A percentile compares a stretch with the other conserved stretches of the same genome.
Conservation (phyloP, 352 stramenopile species). For the Globisporangium nodosum region DNA sequence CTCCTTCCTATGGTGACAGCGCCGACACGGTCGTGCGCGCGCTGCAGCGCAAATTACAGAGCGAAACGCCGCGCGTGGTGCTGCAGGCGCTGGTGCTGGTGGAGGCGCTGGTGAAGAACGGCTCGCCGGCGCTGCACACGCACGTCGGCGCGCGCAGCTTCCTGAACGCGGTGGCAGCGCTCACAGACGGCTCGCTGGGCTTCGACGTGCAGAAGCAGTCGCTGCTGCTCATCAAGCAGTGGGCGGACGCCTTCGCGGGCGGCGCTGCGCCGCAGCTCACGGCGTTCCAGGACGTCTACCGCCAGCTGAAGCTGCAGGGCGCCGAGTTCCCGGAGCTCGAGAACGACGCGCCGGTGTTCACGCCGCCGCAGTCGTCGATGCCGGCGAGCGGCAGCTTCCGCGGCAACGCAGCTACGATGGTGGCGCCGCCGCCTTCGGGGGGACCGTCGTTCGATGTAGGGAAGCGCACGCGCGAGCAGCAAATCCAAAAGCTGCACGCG, state of each 20-base stretch:
- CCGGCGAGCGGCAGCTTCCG: slow-evolving; percentile 7
- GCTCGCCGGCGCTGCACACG: slow-evolving; percentile 41
- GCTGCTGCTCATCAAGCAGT: slow-evolving; percentile 76
- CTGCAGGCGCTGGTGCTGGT: slow-evolving; percentile 57
- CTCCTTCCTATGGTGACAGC: slow-evolving; percentile 13
- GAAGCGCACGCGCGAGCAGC: slow-evolving; percentile 40
- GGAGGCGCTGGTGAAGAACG: slow-evolving; percentile 80
- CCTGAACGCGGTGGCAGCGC: slow-evolving; percentile 54
- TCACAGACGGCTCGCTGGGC: slow-evolving; percentile 59
- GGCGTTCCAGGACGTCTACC: slow-evolving; percentile 72
- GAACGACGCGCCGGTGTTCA: slow-evolving; percentile 71
- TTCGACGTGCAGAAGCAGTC: slow-evolving; percentile 76
- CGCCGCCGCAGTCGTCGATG: slow-evolving; percentile 36
- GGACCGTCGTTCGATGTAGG: not conserved
- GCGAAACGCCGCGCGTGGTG: slow-evolving; percentile 29
- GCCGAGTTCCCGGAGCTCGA: slow-evolving; percentile 61
- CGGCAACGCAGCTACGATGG: not conserved
- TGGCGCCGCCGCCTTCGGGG: not conserved
- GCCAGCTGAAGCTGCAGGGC: slow-evolving; percentile 71
- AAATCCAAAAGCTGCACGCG: slow-evolving; percentile 62
- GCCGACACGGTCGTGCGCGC: slow-evolving; percentile 58
- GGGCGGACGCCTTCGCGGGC: slow-evolving; percentile 61
- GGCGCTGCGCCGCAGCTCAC: slow-evolving; percentile 22
- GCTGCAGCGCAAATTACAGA: slow-evolving; percentile 57
- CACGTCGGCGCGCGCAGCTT: slow-evolving; percentile 59